Evolutionary conservation across 2,329 filamentous ascomycete species (phyloP), one percentile per base, ranked within the genome.

Genomic region (Fusarium sp.): DNA sequence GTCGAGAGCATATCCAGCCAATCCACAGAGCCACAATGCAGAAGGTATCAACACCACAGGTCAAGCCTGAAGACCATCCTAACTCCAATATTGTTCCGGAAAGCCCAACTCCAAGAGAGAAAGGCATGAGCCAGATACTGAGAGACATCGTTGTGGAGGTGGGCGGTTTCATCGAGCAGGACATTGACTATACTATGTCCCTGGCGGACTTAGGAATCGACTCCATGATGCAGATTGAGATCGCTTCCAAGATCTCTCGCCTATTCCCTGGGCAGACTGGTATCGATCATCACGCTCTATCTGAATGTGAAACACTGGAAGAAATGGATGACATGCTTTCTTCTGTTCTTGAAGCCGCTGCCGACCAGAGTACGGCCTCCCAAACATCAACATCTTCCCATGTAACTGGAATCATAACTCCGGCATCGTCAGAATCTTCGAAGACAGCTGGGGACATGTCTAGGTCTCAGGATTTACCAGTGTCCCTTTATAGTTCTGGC

Each of bases 221-320:
- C 16, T 58, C 56, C 2, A 13, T 58, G 26, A 53, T 58, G 56
- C 56, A 53, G 10, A 58, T 58, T 11, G 56, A 58, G 8, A 45
- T 58, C 15, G 40, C 33, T 3, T 58, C 47, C 4, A 53, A 58
- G 11, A 18, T 58, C 2, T 33, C 46, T 16, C 47, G 16, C 33
- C 4, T 34, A 4, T n/a, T 46, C 6, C 56, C 47, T 15, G 33
- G 18, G 1, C 40, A 58, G 8, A n/a, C 34, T 2, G 47, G 40
- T 1, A 26, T 58, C 6, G 45, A n/a, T 7, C 56, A 58, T 3
- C 16, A 58, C 6, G 38, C 26, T 7, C 34, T 58, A 7, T 40
- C 40, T 1, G n/a, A 58, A 9, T 58, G 47, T n/a, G 56, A 58
- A 5, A 53, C 40, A 2, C 18, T 58, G 0, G 23, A 46, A 26